Evolutionary conservation across 2,329 filamentous ascomycete species (phyloP).

Genomic region (Sclerotiophoma versabilis): DNA sequence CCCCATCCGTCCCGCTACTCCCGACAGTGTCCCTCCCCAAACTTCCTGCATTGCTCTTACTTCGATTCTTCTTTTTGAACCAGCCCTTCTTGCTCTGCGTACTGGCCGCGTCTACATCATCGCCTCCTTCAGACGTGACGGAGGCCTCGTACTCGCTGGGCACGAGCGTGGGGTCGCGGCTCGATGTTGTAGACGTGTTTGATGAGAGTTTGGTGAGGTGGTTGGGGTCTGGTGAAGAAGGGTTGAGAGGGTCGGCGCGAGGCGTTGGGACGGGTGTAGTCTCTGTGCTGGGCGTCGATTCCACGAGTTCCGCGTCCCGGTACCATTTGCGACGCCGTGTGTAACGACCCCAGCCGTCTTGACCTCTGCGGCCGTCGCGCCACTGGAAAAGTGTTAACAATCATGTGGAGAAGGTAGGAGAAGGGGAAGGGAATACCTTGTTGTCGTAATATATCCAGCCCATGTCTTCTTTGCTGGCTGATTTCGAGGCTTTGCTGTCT

Average conservation of each 20-base stretch:
- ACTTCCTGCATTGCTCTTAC: constrained; percentile 38
- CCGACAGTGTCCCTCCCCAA: constrained; percentile 40
- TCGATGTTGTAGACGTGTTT: constrained; percentile 35
- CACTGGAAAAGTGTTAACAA: constrained; percentile 63
- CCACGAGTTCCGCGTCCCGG: constrained; percentile 92
- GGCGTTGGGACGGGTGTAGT: constrained; percentile 54
- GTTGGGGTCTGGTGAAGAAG: constrained; percentile 30
- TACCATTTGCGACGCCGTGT: constrained; percentile 95
- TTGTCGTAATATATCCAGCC: constrained; percentile 99
- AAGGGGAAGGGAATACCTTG: constrained; percentile 65
- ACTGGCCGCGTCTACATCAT: constrained; percentile 41
- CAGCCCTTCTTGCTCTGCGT: constrained; percentile 44
- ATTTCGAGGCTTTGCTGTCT: constrained; percentile 47
- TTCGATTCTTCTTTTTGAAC: constrained; percentile 46
- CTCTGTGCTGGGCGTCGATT: constrained; percentile 62
- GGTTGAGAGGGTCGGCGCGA: constrained; percentile 41
- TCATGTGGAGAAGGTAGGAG: background rate
- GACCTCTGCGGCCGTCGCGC: constrained; percentile 83
- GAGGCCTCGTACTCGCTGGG: constrained; percentile 38
- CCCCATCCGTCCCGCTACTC: constrained; percentile 37
- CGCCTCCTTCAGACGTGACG: constrained; percentile 28
- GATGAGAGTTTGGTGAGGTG: constrained; percentile 32
- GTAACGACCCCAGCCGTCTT: constrained; percentile 93
- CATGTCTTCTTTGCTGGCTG: constrained; percentile 55
- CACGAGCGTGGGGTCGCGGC: constrained; percentile 31